These are phyloP conservation scores for Chalciporus sphaerocephalus DNA, from an alignment of 768 basidiomycete genomes.

Conservation along the genomic window DNA sequence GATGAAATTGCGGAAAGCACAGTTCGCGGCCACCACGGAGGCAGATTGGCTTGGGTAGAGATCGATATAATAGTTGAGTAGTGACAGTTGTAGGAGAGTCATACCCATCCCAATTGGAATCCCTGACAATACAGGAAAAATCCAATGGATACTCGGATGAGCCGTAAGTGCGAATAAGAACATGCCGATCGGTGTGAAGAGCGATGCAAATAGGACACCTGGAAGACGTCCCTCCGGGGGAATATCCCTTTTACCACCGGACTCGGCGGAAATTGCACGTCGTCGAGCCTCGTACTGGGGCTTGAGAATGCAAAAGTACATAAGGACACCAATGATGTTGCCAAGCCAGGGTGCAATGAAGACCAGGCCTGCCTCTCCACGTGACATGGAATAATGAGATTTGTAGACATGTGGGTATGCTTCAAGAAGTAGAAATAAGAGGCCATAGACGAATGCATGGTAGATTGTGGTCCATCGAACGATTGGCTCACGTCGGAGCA, in stretches of 20 bases:
- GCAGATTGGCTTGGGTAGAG: conserved; percentile 29
- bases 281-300: conserved; percentile 16
- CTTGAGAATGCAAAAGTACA: conserved; percentile 26
- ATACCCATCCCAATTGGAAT: conserved; percentile 28
- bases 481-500: conserved; percentile 25
- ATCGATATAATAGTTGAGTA: conserved; percentile 30
- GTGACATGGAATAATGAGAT: conserved; percentile 22
- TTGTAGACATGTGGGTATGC: conserved; percentile 23
- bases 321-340: conserved; percentile 23
- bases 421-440: conserved; percentile 29
- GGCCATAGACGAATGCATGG: conserved; percentile 27
- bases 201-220: conserved; percentile 21
- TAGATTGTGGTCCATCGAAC: conserved; percentile 26
- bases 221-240: conserved; percentile 28
- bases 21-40: conserved; percentile 28
- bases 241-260: conserved; percentile 20
- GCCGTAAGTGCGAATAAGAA: conserved; percentile 27
- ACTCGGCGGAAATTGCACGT: conserved; percentile 14
- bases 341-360: conserved; percentile 26
- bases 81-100: conserved; percentile 26
- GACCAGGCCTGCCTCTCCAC: conserved; percentile 19
- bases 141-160: conserved; percentile 4
- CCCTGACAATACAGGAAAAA: conserved; percentile 19
- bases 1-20: conserved; percentile 19
- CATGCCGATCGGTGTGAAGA: conserved; percentile 28